phyloP scores from a whole-genome alignment of 768 basidiomycete genomes.

The Hericium erinaceus region DNA sequence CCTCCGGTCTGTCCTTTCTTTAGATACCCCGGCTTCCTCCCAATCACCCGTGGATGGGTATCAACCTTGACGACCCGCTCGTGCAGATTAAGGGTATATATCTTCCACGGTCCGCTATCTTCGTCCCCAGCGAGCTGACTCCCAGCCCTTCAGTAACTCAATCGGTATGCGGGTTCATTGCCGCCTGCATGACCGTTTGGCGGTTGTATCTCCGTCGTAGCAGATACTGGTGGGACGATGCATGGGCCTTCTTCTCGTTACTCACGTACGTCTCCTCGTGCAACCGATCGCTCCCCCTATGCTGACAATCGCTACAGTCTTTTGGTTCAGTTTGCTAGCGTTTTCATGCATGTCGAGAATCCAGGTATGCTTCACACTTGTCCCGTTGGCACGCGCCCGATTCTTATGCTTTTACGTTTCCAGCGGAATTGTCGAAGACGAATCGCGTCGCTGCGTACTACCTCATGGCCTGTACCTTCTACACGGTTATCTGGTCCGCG shows the following conservation, averaged over 20 bases:
- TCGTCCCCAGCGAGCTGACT: background rate
- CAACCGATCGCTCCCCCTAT: background rate
- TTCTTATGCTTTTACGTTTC: background rate
- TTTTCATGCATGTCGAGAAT: slow-evolving; percentile 19
- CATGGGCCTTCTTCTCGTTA: slow-evolving; percentile 17
- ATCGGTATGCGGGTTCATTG: slow-evolving; percentile 16
- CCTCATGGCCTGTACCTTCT: slow-evolving; percentile 20
- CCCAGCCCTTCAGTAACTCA: slow-evolving; percentile 13
- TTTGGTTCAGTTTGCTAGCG: slow-evolving; percentile 15
- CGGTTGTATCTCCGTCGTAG: slow-evolving; percentile 17
- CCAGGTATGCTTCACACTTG: background rate
- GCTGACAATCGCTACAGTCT: background rate
- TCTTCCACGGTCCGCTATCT: no score
- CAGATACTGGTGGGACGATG: slow-evolving; percentile 21
- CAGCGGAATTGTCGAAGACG: slow-evolving; percentile 10
- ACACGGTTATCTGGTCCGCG: slow-evolving; percentile 22
- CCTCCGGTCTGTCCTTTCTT: background rate
- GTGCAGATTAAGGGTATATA: slow-evolving; percentile 12
- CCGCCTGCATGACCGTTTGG: slow-evolving; percentile 15
- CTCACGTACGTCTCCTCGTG: slow-evolving; percentile 5
- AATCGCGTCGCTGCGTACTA: slow-evolving; percentile 19
- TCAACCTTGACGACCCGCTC: slow-evolving; percentile 10
- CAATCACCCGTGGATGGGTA: slow-evolving; percentile 3
- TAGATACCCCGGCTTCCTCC: background rate
- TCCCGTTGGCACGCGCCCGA: background rate